These are phyloP conservation scores for Chytriomyces sp. DNA, from an alignment of 192 early-diverging fungal genomes.

Conservation along the genomic window DNA sequence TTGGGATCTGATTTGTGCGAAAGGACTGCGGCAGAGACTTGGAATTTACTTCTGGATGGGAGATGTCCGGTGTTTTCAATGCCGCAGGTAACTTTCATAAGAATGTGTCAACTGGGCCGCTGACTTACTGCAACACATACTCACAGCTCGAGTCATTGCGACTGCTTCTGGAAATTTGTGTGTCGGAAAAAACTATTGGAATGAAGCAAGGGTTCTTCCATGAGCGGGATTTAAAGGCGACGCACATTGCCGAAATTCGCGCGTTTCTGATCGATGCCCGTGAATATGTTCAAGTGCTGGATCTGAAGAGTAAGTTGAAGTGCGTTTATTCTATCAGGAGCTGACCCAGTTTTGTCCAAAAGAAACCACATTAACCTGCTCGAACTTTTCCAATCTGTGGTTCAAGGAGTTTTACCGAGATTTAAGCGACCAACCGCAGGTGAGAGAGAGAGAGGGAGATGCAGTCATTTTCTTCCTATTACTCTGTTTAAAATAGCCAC, in stretches of 20 bases:
- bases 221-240: constrained; percentile 59
- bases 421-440: constrained; percentile 56
- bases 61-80: constrained; percentile 57
- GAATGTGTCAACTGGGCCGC: too few species aligned
- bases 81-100: not conserved
- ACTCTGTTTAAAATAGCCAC: not conserved
- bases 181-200: too few species aligned
- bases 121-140: too few species aligned
- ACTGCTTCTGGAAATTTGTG: too few species aligned
- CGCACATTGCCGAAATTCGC: constrained; percentile 49
- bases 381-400: constrained; percentile 57
- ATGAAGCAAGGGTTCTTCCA: too few species aligned
- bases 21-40: constrained; percentile 18
- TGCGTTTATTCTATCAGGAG: not conserved
- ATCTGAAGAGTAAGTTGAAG: constrained; percentile 40
- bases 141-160: too few species aligned
- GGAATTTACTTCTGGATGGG: constrained; percentile 43
- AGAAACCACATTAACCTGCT: constrained; percentile 39
- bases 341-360: constrained; percentile 4
- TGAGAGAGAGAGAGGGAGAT: not conserved
- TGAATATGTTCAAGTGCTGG: constrained; percentile 44
- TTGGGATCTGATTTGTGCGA: constrained; percentile 46
- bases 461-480: not conserved
- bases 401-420: constrained; percentile 66
- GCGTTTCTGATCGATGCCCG: constrained; percentile 37